These are phyloP conservation scores for Hibiscus tridactylites DNA, from an alignment of 345 rosid species.

Conservation along the genomic window DNA sequence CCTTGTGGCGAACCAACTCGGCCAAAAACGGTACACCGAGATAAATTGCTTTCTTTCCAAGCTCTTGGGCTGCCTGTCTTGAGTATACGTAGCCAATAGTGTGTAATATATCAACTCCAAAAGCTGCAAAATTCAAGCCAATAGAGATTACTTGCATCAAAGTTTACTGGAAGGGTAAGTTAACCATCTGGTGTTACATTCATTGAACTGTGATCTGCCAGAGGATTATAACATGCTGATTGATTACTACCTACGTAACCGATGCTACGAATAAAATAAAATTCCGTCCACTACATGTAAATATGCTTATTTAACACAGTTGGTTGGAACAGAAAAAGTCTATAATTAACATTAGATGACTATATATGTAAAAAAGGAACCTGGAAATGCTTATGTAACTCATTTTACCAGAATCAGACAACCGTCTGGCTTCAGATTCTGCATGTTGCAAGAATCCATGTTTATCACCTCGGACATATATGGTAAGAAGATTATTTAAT, in stretches of 20 bases:
- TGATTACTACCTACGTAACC: not conserved
- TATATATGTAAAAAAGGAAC: not conserved
- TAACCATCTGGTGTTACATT: not conserved
- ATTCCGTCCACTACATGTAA: not conserved
- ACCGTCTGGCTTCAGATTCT: constrained; percentile 51
- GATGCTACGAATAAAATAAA: not conserved
- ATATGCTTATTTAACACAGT: not conserved
- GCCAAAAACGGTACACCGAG: constrained; percentile 64
- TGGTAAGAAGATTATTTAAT: constrained; percentile 42
- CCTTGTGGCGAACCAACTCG: constrained; percentile 65
- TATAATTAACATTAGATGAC: not conserved
- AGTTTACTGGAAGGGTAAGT: not conserved
- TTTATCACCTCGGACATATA: constrained; percentile 53
- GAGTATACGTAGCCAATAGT: constrained; percentile 56
- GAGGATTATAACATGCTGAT: not conserved
- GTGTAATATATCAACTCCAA: constrained; percentile 47
- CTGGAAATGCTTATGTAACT: not conserved
- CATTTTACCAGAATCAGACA: constrained; percentile 43
- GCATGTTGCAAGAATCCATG: constrained; percentile 41
- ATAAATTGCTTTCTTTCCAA: constrained; percentile 63
- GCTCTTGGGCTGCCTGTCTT: constrained; percentile 64
- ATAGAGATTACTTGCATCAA: not conserved
- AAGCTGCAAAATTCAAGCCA: constrained; percentile 29
- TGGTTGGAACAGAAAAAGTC: not conserved
- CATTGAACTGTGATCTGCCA: not conserved